These are phyloP conservation scores for Tarenaya hassleriana DNA, from an alignment of 345 rosid genomes.

Conservation along the genomic window DNA sequence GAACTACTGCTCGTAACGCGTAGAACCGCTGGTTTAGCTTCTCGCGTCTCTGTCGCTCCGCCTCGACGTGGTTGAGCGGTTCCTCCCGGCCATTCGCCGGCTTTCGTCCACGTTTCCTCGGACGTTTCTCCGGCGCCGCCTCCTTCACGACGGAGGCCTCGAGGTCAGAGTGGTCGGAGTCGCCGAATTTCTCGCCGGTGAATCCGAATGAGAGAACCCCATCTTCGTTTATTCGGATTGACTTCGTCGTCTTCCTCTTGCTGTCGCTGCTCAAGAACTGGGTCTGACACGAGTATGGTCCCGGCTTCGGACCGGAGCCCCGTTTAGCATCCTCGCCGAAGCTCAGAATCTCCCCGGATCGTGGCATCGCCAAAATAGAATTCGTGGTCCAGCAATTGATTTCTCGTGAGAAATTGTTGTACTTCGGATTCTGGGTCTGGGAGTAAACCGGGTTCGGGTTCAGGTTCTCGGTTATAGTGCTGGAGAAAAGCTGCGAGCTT, in stretches of 20 bases:
- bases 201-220: conserved; percentile 81
- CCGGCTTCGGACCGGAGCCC: conserved; percentile 28
- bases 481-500: conserved; percentile 31
- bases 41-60: conserved; percentile 97
- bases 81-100: conserved; percentile 97
- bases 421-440: conserved; percentile 26
- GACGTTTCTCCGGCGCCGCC: conserved; percentile 74
- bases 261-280: conserved; percentile 42
- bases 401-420: conserved; percentile 39
- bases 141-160: conserved; percentile 89
- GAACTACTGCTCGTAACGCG: conserved; percentile 88
- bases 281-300: conserved; percentile 44
- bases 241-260: conserved; percentile 52
- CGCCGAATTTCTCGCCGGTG: conserved; percentile 60
- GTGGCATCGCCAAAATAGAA: conserved; percentile 53
- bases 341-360: conserved; percentile 65
- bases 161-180: conserved; percentile 89
- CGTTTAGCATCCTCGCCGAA: conserved; percentile 70
- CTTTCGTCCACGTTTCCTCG: conserved; percentile 84
- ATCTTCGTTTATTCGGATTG: conserved; percentile 42
- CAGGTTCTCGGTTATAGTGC: conserved; percentile 33
- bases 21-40: conserved; percentile 93
- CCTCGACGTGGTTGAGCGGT: conserved; percentile 95
- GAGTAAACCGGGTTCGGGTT: conserved; percentile 27
- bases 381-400: conserved; percentile 67